Evolutionary conservation across 116 monocot species (phyloP).

Genomic region (Zostera marina): DNA sequence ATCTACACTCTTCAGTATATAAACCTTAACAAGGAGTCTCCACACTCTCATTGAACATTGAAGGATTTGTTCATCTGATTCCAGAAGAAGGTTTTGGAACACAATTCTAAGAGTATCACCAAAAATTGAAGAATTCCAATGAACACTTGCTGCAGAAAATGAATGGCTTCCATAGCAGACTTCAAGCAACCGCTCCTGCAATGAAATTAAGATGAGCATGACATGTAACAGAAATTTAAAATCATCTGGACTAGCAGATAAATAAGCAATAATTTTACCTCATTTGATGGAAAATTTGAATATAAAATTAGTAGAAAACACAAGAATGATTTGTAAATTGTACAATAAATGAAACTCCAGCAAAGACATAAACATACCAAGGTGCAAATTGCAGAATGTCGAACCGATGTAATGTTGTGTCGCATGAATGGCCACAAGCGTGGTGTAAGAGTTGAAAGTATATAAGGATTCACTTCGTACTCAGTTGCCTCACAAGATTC

Average conservation of each 20-base stretch:
- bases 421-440: conserved; percentile 98
- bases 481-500: conserved; percentile 29
- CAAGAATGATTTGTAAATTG: neutral
- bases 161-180: conserved; percentile 33
- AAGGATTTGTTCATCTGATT: conserved; percentile 76
- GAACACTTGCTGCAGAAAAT: conserved; percentile 17
- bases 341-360: neutral
- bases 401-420: conserved; percentile 85
- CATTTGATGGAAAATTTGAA: neutral
- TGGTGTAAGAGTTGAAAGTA: conserved; percentile 63
- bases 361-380: conserved; percentile 29
- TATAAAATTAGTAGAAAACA: neutral
- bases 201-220: neutral
- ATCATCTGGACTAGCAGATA: neutral
- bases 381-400: conserved; percentile 82
- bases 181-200: conserved; percentile 86
- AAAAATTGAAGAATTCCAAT: conserved; percentile 63
- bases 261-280: neutral
- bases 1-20: neutral
- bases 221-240: neutral
- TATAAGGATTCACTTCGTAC: conserved; percentile 49
- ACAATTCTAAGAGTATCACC: conserved; percentile 87
- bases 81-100: conserved; percentile 87
- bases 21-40: conserved; percentile 75
- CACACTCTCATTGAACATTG: conserved; percentile 84